Base-by-base conservation (phyloP, 805 yeast genomes). In the Zygotorulaspora chibaensis region DNA sequence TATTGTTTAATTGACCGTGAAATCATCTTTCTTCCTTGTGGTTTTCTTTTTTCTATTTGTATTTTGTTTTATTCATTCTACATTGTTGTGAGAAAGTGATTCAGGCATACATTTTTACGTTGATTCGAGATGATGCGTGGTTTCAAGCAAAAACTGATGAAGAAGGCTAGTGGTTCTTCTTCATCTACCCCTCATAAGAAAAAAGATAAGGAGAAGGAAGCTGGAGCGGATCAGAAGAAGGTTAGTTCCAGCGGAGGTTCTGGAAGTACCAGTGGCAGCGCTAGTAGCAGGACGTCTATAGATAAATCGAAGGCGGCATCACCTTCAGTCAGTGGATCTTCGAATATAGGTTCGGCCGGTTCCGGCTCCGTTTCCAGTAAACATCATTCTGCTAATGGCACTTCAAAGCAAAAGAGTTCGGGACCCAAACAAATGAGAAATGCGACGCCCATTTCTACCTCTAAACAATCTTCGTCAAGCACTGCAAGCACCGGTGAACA, bases 41-140 rank as follows among this genome's bases (percentile, higher is more conserved):
- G 16, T 33, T 11, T 13, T 16, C 18, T n/a, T 33, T 33, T 33
- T n/a, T 33, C n/a, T 13, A 33, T 4, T 33, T 33, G 36, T n/a
- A 13, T 33, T 33, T 33, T 33, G 36, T 33, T 33, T 13, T 33
- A 20, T 20, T 20, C 25, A 20, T 20, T 20, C 25, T 20, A 20
- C 7, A 5, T 20, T 20, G 25, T 20, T 20, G 25, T 20, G 7
- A 20, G 15, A 29, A 29, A 29, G 33, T 29, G 15, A 29, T 29
- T 12, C 15, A 29, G 33, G 33, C 15, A 12, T 13, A 12, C n/a
- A 13, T 8, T 8, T 29, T 8, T 13, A 29, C 33, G 15, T 29
- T 29, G 33, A 20, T 51, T 51, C 65, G 78, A 72, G 58, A 81
- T 81, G 87, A 81, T 81, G 86, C 81, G 80, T 68, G 86, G 86